These are phyloP conservation scores for Mycocalia duriaeana DNA, from an alignment of 1,284 basidiomycete species.

Conservation along the genomic window DNA sequence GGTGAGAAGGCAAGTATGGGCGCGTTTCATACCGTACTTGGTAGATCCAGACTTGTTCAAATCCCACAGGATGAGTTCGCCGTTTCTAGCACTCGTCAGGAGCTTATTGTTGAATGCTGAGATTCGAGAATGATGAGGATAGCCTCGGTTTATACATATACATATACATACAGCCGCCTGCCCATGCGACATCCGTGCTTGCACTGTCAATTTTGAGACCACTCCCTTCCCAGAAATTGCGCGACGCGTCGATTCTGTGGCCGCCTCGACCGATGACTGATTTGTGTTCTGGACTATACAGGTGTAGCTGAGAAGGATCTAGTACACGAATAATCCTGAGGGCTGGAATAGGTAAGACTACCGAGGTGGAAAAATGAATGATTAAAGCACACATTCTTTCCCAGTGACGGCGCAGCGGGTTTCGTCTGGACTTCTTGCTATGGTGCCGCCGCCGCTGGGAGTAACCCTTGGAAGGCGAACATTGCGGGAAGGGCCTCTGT, in stretches of 20 bases:
- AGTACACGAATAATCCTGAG: slow-evolving; percentile 60
- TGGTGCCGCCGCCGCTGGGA: slow-evolving; percentile 54
- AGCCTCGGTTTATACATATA: background rate
- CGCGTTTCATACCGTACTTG: slow-evolving; percentile 58
- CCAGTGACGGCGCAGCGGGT: slow-evolving; percentile 65
- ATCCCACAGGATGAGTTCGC: slow-evolving; percentile 85
- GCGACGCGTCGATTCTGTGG: slow-evolving; percentile 58
- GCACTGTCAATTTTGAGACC: slow-evolving; percentile 72
- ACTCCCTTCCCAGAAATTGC: slow-evolving; percentile 70
- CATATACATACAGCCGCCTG: slow-evolving; percentile 59
- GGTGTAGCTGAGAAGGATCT: slow-evolving; percentile 35
- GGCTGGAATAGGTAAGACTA: slow-evolving; percentile 33
- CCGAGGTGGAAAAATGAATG: slow-evolving; percentile 1
- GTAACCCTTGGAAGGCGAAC: slow-evolving; percentile 55
- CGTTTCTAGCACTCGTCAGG: slow-evolving; percentile 77
- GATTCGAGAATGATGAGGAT: slow-evolving; percentile 5
- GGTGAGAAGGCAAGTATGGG: background rate
- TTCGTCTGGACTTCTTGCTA: slow-evolving; percentile 65
- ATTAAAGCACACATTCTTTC: slow-evolving; percentile 52
- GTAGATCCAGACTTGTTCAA: slow-evolving; percentile 60
- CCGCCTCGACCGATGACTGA: slow-evolving; percentile 52
- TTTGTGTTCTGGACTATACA: slow-evolving; percentile 48
- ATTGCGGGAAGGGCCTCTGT: slow-evolving; percentile 39
- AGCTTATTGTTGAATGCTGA: slow-evolving; percentile 76
- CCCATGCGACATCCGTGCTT: slow-evolving; percentile 81